These are phyloP conservation scores for Auricularia sp. DNA, from an alignment of 768 basidiomycete species.

Conservation along the genomic window DNA sequence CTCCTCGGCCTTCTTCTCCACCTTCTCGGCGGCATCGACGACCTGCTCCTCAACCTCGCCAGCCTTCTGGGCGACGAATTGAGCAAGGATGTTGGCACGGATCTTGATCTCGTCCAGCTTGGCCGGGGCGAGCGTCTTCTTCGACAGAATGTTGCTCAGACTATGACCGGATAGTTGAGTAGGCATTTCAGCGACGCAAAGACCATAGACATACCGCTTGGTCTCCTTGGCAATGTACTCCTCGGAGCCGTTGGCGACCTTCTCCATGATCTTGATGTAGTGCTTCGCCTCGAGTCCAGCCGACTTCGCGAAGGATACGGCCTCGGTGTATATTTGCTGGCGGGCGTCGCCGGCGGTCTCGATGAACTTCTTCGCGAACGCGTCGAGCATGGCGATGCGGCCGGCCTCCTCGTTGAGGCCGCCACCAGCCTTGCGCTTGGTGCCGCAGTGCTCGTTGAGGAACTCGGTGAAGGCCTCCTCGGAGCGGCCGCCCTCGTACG, in stretches of 20 bases:
- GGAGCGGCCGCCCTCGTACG: slow-evolving; percentile 60
- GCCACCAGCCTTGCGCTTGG: slow-evolving; percentile 74
- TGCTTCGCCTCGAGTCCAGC: slow-evolving; percentile 52
- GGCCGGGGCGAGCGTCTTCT: slow-evolving; percentile 59
- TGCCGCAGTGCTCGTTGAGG: slow-evolving; percentile 82
- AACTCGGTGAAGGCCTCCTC: slow-evolving; percentile 69
- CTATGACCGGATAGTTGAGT: slow-evolving; percentile 27
- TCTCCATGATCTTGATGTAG: slow-evolving; percentile 88
- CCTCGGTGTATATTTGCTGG: slow-evolving; percentile 55
- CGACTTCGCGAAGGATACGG: slow-evolving; percentile 39
- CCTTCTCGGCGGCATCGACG: background rate
- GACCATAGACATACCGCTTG: slow-evolving; percentile 45
- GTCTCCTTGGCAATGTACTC: slow-evolving; percentile 80
- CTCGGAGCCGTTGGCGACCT: slow-evolving; percentile 59
- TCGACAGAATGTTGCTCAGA: slow-evolving; percentile 64
- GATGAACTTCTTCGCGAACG: slow-evolving; percentile 67
- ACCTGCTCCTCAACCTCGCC: slow-evolving; percentile 15
- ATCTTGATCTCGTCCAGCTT: slow-evolving; percentile 92
- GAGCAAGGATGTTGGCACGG: slow-evolving; percentile 76
- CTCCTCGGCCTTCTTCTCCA: slow-evolving; percentile 18
- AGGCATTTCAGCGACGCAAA: slow-evolving; percentile 13
- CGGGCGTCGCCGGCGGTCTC: slow-evolving; percentile 46
- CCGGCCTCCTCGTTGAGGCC: slow-evolving; percentile 74
- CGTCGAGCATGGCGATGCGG: slow-evolving; percentile 66
- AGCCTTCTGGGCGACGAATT: slow-evolving; percentile 37